These are phyloP conservation scores for Zygoascus biomembranicola DNA, from an alignment of 805 yeast genomes.

Conservation along the genomic window DNA sequence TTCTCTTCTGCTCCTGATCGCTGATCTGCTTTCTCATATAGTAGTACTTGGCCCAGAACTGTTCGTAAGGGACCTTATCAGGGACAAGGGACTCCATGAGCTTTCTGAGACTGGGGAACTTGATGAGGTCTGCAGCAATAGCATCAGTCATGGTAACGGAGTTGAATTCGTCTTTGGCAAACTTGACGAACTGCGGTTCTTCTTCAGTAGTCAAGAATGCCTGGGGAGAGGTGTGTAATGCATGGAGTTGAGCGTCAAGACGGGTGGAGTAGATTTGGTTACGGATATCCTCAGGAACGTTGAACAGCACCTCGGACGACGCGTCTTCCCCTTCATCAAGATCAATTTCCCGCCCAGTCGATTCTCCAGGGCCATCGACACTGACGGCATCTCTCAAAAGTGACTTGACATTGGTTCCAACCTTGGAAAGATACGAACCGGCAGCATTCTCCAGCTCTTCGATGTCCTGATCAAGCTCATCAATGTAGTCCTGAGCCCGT, in stretches of 20 bases:
- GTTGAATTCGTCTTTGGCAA: conserved; percentile 30
- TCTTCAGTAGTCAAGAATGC: conserved; percentile 33
- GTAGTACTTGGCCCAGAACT: conserved; percentile 73
- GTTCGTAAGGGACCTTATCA: conserved; percentile 42
- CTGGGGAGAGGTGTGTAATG: conserved; percentile 42
- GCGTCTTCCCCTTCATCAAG: conserved; percentile 25
- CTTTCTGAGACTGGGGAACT: conserved; percentile 43
- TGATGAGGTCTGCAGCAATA: conserved; percentile 39
- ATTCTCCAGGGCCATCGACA: conserved; percentile 20
- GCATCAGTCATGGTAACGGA: conserved; percentile 43
- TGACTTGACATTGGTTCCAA: conserved; percentile 38
- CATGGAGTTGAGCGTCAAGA: conserved; percentile 54
- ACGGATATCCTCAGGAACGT: conserved; percentile 32
- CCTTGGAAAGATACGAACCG: conserved; percentile 45
- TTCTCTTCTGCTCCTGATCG: conserved; percentile 57
- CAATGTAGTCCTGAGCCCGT: conserved; percentile 56
- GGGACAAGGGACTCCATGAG: conserved; percentile 65
- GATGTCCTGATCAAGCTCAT: conserved; percentile 62
- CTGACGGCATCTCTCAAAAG: conserved; percentile 38
- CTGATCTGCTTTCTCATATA: conserved; percentile 43
- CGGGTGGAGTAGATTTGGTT: conserved; percentile 40
- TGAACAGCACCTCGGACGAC: conserved; percentile 37
- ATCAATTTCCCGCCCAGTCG: conserved; percentile 12
- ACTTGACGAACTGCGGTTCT: conserved; percentile 31
- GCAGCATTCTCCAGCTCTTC: conserved; percentile 69